phyloP scores from a whole-genome alignment of 371 early-diverging fungal genomes.

The Mucor piriformis region DNA sequence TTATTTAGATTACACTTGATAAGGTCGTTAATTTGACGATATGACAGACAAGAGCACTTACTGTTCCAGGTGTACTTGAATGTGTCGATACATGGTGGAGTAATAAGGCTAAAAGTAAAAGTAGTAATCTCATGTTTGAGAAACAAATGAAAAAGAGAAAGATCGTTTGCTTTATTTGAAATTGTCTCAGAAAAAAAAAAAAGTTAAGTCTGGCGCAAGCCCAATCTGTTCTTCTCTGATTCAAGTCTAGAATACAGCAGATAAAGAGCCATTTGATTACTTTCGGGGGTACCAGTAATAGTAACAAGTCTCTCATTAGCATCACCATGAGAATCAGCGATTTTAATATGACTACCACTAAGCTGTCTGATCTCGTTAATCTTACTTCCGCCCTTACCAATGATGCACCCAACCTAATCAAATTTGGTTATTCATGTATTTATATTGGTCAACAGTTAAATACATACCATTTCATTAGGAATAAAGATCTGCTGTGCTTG shows the following conservation, averaged over 20 bases:
- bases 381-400: conserved; percentile 86
- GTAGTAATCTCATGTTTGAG: background rate
- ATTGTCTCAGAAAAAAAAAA: background rate
- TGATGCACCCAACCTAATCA: conserved; percentile 73
- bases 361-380: conserved; percentile 83
- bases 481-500: conserved; percentile 82
- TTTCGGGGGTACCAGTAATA: conserved; percentile 79
- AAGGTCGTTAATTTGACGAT: background rate
- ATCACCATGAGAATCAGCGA: conserved; percentile 65
- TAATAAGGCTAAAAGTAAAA: background rate
- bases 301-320: conserved; percentile 78
- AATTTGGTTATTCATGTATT: background rate
- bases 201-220: conserved; percentile 11
- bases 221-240: conserved; percentile 66
- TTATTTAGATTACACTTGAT: conserved; percentile 44
- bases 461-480: conserved; percentile 76
- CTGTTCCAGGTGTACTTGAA: conserved; percentile 52
- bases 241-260: conserved; percentile 80
- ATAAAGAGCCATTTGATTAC: conserved; percentile 81
- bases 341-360: conserved; percentile 80
- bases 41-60: conserved; percentile 16
- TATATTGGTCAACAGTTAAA: background rate
- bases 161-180: background rate
- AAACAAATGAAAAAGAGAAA: background rate
- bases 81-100: conserved; percentile 12